Conservation (phyloP, 2,329 filamentous ascomycete genomes). For the Paraconiothyrium sp. region DNA sequence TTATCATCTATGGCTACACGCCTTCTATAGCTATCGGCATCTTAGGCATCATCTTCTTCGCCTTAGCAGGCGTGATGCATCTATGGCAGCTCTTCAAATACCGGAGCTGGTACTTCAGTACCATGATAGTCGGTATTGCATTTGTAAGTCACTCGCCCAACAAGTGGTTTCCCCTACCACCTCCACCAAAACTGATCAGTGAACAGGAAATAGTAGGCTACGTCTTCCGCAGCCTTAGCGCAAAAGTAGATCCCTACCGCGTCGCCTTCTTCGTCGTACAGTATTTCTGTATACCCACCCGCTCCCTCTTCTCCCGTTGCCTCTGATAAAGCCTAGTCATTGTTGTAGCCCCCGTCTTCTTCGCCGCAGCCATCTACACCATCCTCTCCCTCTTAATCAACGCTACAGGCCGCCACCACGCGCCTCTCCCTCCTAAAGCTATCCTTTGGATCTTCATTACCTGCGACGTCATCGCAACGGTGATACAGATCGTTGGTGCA, state of each 20-base stretch:
- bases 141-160: slow-evolving; percentile 30
- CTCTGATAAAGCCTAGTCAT: slow-evolving; percentile 50
- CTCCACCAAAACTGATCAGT: not conserved
- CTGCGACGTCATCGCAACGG: slow-evolving; percentile 63
- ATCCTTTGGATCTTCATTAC: slow-evolving; percentile 66
- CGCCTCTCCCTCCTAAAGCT: slow-evolving; percentile 57
- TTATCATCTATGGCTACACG: slow-evolving; percentile 51
- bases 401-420: slow-evolving; percentile 54
- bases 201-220: slow-evolving; percentile 53
- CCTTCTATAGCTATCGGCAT: slow-evolving; percentile 53
- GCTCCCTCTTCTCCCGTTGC: no score
- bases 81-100: slow-evolving; percentile 55
- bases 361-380: slow-evolving; percentile 66
- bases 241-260: slow-evolving; percentile 61
- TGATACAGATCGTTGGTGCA: slow-evolving; percentile 64
- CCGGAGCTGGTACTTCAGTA: slow-evolving; percentile 55
- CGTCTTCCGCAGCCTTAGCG: slow-evolving; percentile 53
- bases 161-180: not conserved
- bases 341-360: slow-evolving; percentile 67
- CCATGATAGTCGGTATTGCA: slow-evolving; percentile 53
- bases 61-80: slow-evolving; percentile 52
- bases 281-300: slow-evolving; percentile 59
- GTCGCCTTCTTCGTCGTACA: slow-evolving; percentile 66
- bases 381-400: slow-evolving; percentile 62
- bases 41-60: slow-evolving; percentile 53